Evolutionary conservation across 1,284 basidiomycete species (phyloP), one percentile per base, ranked within the genome.

Genomic region (Apiotrichum akiyoshidainum): DNA sequence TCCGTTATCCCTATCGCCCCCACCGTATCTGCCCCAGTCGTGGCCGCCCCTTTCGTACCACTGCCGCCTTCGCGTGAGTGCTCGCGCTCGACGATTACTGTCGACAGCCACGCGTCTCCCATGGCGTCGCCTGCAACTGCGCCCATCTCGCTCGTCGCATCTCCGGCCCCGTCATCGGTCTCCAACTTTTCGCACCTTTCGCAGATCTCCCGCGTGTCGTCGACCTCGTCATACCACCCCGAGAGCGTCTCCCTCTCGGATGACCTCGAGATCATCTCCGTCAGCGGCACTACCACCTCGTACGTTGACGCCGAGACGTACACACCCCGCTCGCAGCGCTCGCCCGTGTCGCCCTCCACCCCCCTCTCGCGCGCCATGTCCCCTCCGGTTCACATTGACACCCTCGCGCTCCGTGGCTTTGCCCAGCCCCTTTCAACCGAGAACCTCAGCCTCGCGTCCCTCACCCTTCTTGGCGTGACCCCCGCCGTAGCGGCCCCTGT

Each of bases 221-320:
- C 39, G n/a, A 31, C n/a, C 7, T 40, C 10, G 40, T 17, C 39
- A 5, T 35, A 49, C 16, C 54, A 33, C 19, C 19, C 50, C 7
- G 47, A 41, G 19, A 39, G 31, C 12, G n/a, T 41, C 16, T 41
- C 40, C n/a, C 9, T 44, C 42, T 44, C 42, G 11, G 60, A 56
- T 26, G 58, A 59, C 31, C 47, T 52, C 49, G 61, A 63, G 13
- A 33, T 59, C 37, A 41, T 63, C 33, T 59, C 58, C 7, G 45
- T 59, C 19, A 54, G 57, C 7, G 57, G 57, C 17, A 52, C 55
- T 4, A 55, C 55, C 1, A 52, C 55, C 35, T 45, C 46, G 26
- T 63, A 55, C 47, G 48, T 63, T 17, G 61, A 63, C 47, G 61
- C 61, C 0, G 61, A 63, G 56, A 54, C 53, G 9, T 63, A 63